Conservation (phyloP, 2,329 filamentous ascomycete species). For the Pyrenophora teres region DNA sequence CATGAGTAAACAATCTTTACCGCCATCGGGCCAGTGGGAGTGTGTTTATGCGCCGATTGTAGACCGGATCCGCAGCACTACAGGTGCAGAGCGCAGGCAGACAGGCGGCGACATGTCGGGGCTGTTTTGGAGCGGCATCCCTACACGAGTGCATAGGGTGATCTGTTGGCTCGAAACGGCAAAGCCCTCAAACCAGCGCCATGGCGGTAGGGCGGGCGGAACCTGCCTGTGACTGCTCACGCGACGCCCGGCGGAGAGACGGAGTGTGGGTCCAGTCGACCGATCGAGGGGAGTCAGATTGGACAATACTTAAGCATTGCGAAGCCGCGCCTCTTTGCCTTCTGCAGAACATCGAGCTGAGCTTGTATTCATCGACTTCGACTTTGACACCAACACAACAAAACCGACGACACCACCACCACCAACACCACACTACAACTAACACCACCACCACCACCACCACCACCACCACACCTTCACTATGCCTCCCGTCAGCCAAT, state of each 20-base stretch:
- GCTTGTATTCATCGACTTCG: background rate
- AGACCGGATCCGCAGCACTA: conserved; percentile 13
- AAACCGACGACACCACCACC: background rate
- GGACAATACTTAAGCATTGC: too few relatives aligned
- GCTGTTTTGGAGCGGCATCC: background rate
- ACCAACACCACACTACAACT: too few relatives aligned
- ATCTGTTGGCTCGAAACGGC: conserved; percentile 16
- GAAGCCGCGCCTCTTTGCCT: too few relatives aligned
- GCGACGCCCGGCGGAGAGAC: conserved; percentile 4
- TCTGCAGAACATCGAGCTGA: too few relatives aligned
- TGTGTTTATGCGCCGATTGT: too few relatives aligned
- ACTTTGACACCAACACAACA: background rate
- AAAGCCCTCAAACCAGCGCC: background rate
- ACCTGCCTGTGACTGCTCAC: background rate
- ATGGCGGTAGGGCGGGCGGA: too few relatives aligned
- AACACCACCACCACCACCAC: background rate
- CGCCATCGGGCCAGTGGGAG: too few relatives aligned
- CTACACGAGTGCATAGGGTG: conserved; percentile 17
- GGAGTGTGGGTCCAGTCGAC: too few relatives aligned
- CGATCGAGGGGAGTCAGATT: too few relatives aligned
- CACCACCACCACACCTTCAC: background rate
- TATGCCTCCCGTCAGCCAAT: conserved; percentile 43
- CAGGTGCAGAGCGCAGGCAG: background rate
- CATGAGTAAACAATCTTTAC: too few relatives aligned
- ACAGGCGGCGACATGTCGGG: too few relatives aligned